Evolutionary conservation across 2,329 filamentous ascomycete species (phyloP).

Genomic region (Penicillium psychrosexuale): DNA sequence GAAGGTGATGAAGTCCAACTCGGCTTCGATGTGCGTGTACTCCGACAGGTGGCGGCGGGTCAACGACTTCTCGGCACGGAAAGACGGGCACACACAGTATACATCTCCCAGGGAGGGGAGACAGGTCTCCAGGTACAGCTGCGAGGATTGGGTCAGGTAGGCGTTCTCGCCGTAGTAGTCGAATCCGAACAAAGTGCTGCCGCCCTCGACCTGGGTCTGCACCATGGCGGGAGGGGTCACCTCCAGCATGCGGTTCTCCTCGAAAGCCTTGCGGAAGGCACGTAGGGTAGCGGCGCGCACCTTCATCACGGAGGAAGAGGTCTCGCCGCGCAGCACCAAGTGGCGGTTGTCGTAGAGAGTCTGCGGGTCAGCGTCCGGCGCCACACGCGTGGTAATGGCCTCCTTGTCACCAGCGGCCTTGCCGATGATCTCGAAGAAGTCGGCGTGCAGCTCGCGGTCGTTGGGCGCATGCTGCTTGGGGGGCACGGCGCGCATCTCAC

Average conservation of each 20-base stretch:
- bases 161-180: conserved; percentile 86
- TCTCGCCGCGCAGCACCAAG: conserved; percentile 79
- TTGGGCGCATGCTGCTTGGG: conserved; percentile 74
- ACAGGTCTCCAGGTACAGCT: conserved; percentile 95
- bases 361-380: conserved; percentile 65
- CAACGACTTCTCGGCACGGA: conserved; percentile 94
- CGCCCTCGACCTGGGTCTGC: conserved; percentile 92
- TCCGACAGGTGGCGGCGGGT: conserved; percentile 92
- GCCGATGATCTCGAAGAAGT: conserved; percentile 79
- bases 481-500: conserved; percentile 79
- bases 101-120: conserved; percentile 88
- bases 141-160: conserved; percentile 93
- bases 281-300: conserved; percentile 76
- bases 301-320: conserved; percentile 79
- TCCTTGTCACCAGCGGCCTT: conserved; percentile 82
- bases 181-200: conserved; percentile 84
- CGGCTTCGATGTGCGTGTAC: conserved; percentile 95
- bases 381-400: conserved; percentile 81
- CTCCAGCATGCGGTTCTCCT: conserved; percentile 73
- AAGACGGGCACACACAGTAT: conserved; percentile 97
- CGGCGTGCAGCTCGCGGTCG: conserved; percentile 82
- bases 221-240: conserved; percentile 88
- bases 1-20: conserved; percentile 94
- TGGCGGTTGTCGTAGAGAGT: conserved; percentile 79
- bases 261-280: conserved; percentile 76